Conservation (phyloP, 2,329 filamentous ascomycete species). For the Raffaelea deltoideospora region DNA sequence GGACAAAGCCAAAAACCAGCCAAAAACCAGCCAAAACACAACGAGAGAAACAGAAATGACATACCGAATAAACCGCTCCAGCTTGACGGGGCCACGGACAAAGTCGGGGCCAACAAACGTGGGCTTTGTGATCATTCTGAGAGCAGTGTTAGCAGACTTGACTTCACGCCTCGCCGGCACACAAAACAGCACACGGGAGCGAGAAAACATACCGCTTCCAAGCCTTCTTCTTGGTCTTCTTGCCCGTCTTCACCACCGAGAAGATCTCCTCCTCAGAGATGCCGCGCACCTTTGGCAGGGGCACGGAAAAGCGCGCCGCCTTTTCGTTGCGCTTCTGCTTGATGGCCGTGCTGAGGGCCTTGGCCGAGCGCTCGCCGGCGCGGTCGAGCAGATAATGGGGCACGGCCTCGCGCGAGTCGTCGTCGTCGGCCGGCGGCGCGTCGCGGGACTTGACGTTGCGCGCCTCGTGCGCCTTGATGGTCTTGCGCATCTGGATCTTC, state of each 20-base stretch:
- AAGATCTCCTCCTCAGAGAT: conserved; percentile 85
- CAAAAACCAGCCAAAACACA: too few species aligned
- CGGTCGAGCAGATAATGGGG: conserved; percentile 91
- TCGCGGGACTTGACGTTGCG: conserved; percentile 73
- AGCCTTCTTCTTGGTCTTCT: conserved; percentile 44
- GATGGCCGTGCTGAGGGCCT: conserved; percentile 58
- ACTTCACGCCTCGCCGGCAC: not conserved
- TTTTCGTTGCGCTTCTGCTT: conserved; percentile 94
- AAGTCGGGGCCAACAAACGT: conserved; percentile 89
- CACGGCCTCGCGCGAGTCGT: conserved; percentile 67
- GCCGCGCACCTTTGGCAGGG: conserved; percentile 82
- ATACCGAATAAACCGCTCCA: conserved; percentile 38
- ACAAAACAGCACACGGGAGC: not conserved
- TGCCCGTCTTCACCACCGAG: conserved; percentile 81
- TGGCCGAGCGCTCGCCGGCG: conserved; percentile 25
- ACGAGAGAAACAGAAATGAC: conserved; percentile 5
- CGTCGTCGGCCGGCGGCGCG: conserved; percentile 44
- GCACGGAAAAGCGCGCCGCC: conserved; percentile 83
- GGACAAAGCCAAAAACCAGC: too few species aligned
- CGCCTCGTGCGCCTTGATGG: conserved; percentile 89
- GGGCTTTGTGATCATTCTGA: conserved; percentile 55
- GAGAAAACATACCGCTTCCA: conserved; percentile 29
- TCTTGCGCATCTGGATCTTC: conserved; percentile 96
- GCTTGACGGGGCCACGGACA: conserved; percentile 74
- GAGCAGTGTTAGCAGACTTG: not conserved